These are phyloP conservation scores for Agrocybe praecox DNA, from an alignment of 768 basidiomycete species.

Conservation along the genomic window DNA sequence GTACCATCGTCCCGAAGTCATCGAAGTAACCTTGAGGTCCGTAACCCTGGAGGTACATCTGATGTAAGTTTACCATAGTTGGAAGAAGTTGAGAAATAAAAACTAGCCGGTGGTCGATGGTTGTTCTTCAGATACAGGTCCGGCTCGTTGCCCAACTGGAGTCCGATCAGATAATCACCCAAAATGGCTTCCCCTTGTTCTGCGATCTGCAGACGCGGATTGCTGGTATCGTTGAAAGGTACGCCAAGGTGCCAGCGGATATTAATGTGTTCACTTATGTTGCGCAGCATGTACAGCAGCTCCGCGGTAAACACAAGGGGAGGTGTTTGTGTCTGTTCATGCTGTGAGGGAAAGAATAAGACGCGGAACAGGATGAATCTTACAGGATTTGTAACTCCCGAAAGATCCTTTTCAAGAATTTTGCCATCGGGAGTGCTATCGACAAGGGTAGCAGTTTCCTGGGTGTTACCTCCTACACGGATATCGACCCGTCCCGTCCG, in stretches of 20 bases:
- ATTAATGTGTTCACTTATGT: constrained; percentile 61
- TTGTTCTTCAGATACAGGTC: constrained; percentile 49
- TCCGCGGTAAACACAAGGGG: constrained; percentile 68
- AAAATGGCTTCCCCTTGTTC: constrained; percentile 64
- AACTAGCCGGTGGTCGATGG: constrained; percentile 31
- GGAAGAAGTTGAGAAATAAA: neutral
- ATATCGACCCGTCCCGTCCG: constrained; percentile 64
- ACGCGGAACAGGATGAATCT: constrained; percentile 3
- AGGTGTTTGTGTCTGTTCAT: constrained; percentile 63
- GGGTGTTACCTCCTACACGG: constrained; percentile 79
- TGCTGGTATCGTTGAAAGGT: constrained; percentile 67
- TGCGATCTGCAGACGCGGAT: constrained; percentile 58
- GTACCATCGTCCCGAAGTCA: constrained; percentile 56
- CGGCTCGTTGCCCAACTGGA: constrained; percentile 76
- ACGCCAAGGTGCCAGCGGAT: constrained; percentile 70
- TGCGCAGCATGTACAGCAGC: constrained; percentile 65
- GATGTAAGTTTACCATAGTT: neutral
- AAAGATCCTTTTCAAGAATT: constrained; percentile 26
- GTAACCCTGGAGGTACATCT: constrained; percentile 28
- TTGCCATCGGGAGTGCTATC: constrained; percentile 40
- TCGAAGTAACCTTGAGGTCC: constrained; percentile 45
- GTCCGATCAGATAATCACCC: constrained; percentile 66
- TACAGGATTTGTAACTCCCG: constrained; percentile 37
- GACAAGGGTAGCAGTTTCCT: constrained; percentile 63
- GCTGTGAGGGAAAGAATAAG: neutral